Evolutionary conservation across 2,329 filamentous ascomycete genomes (phyloP).

Genomic region (Pseudocercospora cruenta): DNA sequence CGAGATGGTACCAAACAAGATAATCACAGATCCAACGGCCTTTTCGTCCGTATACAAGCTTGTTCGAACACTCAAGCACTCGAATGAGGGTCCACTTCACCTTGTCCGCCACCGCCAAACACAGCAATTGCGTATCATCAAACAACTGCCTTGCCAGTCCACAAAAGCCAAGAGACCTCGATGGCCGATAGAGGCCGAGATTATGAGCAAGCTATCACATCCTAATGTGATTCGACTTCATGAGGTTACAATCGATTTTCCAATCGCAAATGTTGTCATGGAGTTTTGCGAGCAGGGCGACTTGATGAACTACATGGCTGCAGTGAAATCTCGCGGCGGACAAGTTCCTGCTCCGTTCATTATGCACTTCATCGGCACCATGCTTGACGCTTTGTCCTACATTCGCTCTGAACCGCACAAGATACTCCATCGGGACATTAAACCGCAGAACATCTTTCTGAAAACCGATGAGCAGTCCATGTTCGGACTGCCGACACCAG

Average conservation of each 20-base stretch:
- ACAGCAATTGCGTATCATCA: constrained; percentile 20
- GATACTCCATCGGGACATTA: constrained; percentile 19
- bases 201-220: constrained; percentile 13
- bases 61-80: constrained; percentile 8
- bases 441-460: constrained; percentile 20
- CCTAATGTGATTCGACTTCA: constrained; percentile 19
- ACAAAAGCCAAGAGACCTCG: background rate
- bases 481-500: constrained; percentile 11
- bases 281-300: constrained; percentile 30
- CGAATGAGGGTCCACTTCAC: constrained; percentile 14
- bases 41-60: constrained; percentile 15
- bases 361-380: constrained; percentile 26
- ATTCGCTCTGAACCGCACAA: constrained; percentile 23
- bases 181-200: constrained; percentile 12
- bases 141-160: constrained; percentile 12
- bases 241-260: background rate
- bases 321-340: background rate
- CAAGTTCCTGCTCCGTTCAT: constrained; percentile 24
- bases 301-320: constrained; percentile 18
- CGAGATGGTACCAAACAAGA: background rate
- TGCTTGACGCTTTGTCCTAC: constrained; percentile 29
- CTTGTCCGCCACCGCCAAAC: constrained; percentile 14
- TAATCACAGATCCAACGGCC: background rate
- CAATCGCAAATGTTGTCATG: constrained; percentile 15
- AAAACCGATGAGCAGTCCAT: background rate